Percentiles rank a stretch among this genome's conserved stretches.
These are phyloP conservation scores for Zelonia costaricensis DNA, from an alignment of 208 protist species.

Conservation along the genomic window DNA sequence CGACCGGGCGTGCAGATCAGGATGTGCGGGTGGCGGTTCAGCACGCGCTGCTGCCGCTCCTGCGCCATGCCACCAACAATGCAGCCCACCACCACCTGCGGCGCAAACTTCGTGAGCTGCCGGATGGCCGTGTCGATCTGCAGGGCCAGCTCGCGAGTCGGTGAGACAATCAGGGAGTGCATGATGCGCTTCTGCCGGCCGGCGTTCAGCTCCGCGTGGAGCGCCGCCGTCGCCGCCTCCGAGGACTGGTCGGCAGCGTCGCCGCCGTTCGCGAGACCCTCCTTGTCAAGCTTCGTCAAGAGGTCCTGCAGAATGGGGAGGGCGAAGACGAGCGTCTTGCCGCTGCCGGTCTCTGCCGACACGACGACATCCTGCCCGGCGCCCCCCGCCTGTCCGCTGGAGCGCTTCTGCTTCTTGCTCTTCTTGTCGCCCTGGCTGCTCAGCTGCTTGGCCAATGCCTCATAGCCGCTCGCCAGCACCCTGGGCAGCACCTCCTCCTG, in stretches of 20 bases:
- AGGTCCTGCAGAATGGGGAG: constrained; percentile 93
- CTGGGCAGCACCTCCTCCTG: constrained; percentile 82
- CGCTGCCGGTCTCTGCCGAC: constrained; percentile 93
- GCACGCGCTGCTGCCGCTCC: constrained; percentile 89
- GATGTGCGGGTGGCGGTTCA: constrained; percentile 89
- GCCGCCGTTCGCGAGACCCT: constrained; percentile 6
- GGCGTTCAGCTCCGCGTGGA: constrained; percentile 2
- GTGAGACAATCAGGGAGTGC: constrained; percentile 96
- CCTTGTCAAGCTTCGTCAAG: constrained; percentile 27
- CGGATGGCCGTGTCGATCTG: constrained; percentile 93
- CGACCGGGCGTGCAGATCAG: constrained; percentile 93
- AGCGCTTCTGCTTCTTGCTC: constrained; percentile 20
- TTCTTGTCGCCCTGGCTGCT: constrained; percentile 10
- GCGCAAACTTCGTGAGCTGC: constrained; percentile 59
- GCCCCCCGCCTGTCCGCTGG: not conserved
- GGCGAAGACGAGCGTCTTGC: constrained; percentile 98
- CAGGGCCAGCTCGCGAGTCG: constrained; percentile 97
- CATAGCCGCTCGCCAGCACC: constrained; percentile 34
- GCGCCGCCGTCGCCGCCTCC: not conserved
- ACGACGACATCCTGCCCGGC: constrained; percentile 82
- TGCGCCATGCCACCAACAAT: constrained; percentile 89
- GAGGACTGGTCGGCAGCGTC: not conserved
- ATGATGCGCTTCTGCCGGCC: constrained; percentile 45
- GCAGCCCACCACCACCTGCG: constrained; percentile 73
- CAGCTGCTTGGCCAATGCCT: constrained; percentile 12